A percentile compares a stretch with the other conserved stretches of the same genome.
Evolutionary conservation across 2,329 filamentous ascomycete genomes (phyloP).

Genomic region (Penicillium frequentans): DNA sequence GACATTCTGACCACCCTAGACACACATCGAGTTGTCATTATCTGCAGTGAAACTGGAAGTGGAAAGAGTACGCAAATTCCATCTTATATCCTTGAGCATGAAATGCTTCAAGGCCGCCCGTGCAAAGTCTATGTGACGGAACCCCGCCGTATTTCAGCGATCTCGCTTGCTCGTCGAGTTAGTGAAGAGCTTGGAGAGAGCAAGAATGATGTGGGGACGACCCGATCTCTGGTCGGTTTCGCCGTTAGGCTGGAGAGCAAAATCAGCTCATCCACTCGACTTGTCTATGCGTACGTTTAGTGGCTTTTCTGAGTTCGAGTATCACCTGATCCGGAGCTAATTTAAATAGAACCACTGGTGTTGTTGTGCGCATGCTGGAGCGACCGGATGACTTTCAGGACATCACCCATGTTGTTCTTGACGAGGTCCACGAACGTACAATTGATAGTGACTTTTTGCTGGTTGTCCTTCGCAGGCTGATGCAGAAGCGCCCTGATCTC

Average conservation of each 20-base stretch:
- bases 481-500: constrained; percentile 73
- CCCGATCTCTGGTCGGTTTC: constrained; percentile 84
- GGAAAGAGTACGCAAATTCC: constrained; percentile 99
- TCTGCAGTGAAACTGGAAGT: constrained; percentile 95
- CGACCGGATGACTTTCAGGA: constrained; percentile 81
- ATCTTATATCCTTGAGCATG: constrained; percentile 85
- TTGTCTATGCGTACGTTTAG: constrained; percentile 76
- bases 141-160: constrained; percentile 90
- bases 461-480: constrained; percentile 82
- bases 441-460: constrained; percentile 97
- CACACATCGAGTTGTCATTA: constrained; percentile 79
- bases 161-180: constrained; percentile 87
- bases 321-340: not conserved
- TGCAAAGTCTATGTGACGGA: constrained; percentile 97
- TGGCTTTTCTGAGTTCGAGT: not conserved
- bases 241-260: constrained; percentile 92
- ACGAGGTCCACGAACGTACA: constrained; percentile 93
- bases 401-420: constrained; percentile 91
- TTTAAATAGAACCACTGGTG: constrained; percentile 61
- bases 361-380: constrained; percentile 98
- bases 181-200: constrained; percentile 92
- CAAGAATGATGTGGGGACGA: constrained; percentile 76
- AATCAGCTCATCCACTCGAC: constrained; percentile 73
- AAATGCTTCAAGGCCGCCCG: constrained; percentile 73
- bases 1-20: constrained; percentile 77